Evolutionary conservation across 768 basidiomycete genomes (phyloP).

Genomic region (Pleurotus platypus): DNA sequence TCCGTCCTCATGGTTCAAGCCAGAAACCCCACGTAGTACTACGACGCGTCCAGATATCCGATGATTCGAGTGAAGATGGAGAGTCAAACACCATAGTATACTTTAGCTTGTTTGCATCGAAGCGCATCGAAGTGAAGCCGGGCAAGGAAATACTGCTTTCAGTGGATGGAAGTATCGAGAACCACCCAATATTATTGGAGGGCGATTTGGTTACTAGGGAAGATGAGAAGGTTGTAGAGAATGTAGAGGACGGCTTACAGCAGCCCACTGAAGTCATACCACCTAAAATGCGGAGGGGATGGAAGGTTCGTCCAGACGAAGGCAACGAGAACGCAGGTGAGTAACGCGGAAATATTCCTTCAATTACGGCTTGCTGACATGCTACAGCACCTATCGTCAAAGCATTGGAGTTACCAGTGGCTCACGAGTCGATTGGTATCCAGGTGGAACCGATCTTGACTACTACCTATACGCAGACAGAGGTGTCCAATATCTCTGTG

Average conservation of each 20-base stretch:
- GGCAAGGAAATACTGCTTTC: slow-evolving; percentile 69
- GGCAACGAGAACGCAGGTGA: slow-evolving; percentile 35
- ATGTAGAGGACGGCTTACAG: slow-evolving; percentile 31
- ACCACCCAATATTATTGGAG: slow-evolving; percentile 56
- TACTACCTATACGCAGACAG: slow-evolving; percentile 36
- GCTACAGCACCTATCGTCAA: not conserved
- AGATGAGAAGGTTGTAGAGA: slow-evolving; percentile 36
- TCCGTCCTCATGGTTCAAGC: slow-evolving; percentile 61
- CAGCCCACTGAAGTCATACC: slow-evolving; percentile 39
- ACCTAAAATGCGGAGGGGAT: slow-evolving; percentile 63
- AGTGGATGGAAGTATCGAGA: slow-evolving; percentile 52
- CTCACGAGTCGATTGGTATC: slow-evolving; percentile 39
- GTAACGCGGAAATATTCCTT: slow-evolving; percentile 14
- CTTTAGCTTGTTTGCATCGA: slow-evolving; percentile 66
- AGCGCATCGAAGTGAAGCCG: slow-evolving; percentile 66
- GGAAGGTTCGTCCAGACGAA: slow-evolving; percentile 49
- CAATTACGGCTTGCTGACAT: slow-evolving; percentile 3
- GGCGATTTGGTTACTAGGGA: slow-evolving; percentile 42
- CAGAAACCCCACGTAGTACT: slow-evolving; percentile 69
- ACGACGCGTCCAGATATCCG: slow-evolving; percentile 52
- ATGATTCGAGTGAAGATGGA: slow-evolving; percentile 40
- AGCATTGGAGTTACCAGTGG: slow-evolving; percentile 10
- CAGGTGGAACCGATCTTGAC: slow-evolving; percentile 35
- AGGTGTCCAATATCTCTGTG: slow-evolving; percentile 8
- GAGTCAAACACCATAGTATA: slow-evolving; percentile 38